Evolutionary conservation across 345 rosid species (phyloP), one percentile per base, ranked within the genome.

Genomic region (Arabidopsis arenosa): DNA sequence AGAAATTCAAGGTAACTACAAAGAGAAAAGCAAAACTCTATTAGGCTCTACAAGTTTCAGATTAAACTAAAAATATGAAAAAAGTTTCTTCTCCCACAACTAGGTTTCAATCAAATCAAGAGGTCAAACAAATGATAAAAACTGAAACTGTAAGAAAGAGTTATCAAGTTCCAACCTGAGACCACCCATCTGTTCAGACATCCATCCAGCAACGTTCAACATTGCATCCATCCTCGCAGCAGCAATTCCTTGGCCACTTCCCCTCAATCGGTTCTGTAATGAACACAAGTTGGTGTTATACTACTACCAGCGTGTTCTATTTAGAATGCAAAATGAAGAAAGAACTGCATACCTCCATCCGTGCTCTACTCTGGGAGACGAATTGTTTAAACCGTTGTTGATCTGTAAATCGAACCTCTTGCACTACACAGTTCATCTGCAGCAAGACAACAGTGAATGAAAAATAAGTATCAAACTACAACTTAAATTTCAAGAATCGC

Each of bases 101-200:
- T 3, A 72, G 60, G 49, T 72, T 47, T 39, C 10, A 68, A 39
- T 53, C n/a, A 54, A 23, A 53, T 68, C 52, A 53, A 53, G 49
- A 37, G 5, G 26, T 6, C 21, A 8, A 60, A 52, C 61, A 52
- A 4, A 68, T 30, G 73, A 40, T 55, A 32, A 28, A 5, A 68
- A 53, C 26, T 28, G 9, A n/a, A 2, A 54, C 3, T 26, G 7
- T 10, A 68, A 15, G 18, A 44, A 56, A 32, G 10, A 32, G 35
- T 70, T 44, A 32, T 44, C 55, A 67, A 48, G 68, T 58, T 77
- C 75, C 60, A 59, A 94, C 97, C 98, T 94, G 80, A 90, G 72
- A 81, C 97, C 97, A 81, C 96, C 92, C 96, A 94, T 94, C 81
- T 92, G 98, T 76, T 94, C 98, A 78, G 98, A 91, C 66, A 94